phyloP scores from a whole-genome alignment of 345 rosid species.

The Psidium friedrichsthalianum region DNA sequence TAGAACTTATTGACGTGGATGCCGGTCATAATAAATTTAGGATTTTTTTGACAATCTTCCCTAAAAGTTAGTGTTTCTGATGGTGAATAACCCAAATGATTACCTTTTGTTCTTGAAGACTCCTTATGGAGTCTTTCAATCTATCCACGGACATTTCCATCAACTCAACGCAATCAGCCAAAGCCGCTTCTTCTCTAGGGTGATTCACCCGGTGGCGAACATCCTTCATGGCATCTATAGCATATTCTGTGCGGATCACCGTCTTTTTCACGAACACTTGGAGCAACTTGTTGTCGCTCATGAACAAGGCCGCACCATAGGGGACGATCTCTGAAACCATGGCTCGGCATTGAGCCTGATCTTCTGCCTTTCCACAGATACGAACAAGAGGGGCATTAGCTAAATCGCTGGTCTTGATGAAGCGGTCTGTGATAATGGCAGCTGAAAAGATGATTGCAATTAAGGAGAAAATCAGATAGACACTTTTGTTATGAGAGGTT shows the following conservation, averaged over 20 bases:
- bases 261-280: slow-evolving; percentile 26
- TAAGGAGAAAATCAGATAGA: slow-evolving; percentile 27
- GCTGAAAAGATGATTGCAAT: slow-evolving; percentile 21
- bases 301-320: slow-evolving; percentile 1
- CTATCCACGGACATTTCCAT: slow-evolving; percentile 49
- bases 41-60: no score
- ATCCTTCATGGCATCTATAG: slow-evolving; percentile 4
- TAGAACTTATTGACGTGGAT: no score
- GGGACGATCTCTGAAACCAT: slow-evolving; percentile 26
- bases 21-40: no score
- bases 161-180: slow-evolving; percentile 44
- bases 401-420: slow-evolving; percentile 4
- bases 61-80: neutral
- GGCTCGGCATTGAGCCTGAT: slow-evolving; percentile 29
- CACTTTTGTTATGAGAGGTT: slow-evolving; percentile 13
- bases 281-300: slow-evolving; percentile 17
- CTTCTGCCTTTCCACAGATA: slow-evolving; percentile 25
- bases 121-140: slow-evolving; percentile 30
- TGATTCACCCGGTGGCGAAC: slow-evolving; percentile 15
- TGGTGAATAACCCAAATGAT: neutral
- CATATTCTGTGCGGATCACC: slow-evolving; percentile 7
- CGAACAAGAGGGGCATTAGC: slow-evolving; percentile 1
- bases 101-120: slow-evolving; percentile 20
- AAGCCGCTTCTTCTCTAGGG: slow-evolving; percentile 21
- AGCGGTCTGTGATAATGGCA: slow-evolving; percentile 9